Evolutionary conservation across 192 early-diverging fungal species (phyloP).

Genomic region (Coemansia sp.): DNA sequence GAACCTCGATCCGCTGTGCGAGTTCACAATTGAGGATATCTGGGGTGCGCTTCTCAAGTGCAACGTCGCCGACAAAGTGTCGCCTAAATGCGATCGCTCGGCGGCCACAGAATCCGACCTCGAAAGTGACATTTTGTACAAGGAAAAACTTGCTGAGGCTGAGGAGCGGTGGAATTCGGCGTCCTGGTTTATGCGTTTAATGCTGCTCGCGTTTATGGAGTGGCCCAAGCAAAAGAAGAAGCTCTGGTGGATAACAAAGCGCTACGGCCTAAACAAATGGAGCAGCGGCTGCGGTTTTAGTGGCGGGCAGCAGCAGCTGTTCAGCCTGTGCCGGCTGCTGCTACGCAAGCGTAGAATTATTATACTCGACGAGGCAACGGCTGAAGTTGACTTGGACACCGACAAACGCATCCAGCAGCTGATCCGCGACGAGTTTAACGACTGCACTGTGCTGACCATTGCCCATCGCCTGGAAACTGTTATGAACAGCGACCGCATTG

Average conservation of each 20-base stretch:
- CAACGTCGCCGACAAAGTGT: conserved; percentile 3
- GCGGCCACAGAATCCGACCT: neutral
- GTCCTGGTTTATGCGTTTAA: conserved; percentile 1
- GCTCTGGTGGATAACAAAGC: neutral
- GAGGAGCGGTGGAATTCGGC: conserved; percentile 9
- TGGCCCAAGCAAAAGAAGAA: neutral
- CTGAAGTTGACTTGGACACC: conserved; percentile 55
- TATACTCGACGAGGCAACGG: conserved; percentile 69
- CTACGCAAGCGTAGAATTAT: conserved; percentile 56
- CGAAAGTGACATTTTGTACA: neutral
- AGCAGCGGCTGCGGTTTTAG: conserved; percentile 16
- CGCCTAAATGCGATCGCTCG: neutral
- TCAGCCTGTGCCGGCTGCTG: conserved; percentile 62
- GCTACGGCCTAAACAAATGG: neutral
- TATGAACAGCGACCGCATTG: conserved; percentile 64
- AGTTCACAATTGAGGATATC: conserved; percentile 65
- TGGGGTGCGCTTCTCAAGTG: conserved; percentile 61
- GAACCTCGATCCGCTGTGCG: conserved; percentile 79
- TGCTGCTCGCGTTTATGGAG: neutral
- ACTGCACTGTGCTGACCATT: conserved; percentile 58
- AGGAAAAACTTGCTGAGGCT: neutral
- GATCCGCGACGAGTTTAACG: conserved; percentile 54
- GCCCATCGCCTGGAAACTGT: conserved; percentile 74
- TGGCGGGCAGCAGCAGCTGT: conserved; percentile 61
- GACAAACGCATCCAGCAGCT: conserved; percentile 23